phyloP scores from a whole-genome alignment of 208 protist genomes.

The Wallacemonas sp. region DNA sequence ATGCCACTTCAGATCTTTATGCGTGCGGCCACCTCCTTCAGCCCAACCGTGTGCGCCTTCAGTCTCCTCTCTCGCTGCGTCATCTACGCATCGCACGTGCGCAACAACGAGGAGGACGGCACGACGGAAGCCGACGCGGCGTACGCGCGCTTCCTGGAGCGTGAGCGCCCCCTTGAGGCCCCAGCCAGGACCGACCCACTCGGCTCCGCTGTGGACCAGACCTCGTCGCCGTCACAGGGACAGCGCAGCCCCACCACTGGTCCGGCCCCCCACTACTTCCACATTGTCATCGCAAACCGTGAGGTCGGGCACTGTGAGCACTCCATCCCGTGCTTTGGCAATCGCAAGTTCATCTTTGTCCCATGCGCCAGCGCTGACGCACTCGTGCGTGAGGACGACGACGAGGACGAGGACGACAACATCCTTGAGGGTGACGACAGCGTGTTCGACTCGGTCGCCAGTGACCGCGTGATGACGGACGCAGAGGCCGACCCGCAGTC shows the following conservation, averaged over 20 bases:
- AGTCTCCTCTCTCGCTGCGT: constrained; percentile 64
- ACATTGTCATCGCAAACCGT: constrained; percentile 61
- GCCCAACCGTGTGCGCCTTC: constrained; percentile 66
- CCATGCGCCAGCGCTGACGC: constrained; percentile 28
- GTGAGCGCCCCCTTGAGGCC: neutral
- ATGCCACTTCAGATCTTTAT: constrained; percentile 52
- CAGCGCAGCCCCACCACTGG: no score
- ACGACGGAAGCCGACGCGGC: neutral
- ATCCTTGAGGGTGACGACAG: neutral
- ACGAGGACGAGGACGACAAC: neutral
- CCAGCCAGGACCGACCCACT: no score
- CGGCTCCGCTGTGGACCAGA: no score
- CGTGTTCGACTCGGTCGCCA: neutral
- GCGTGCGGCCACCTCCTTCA: constrained; percentile 44
- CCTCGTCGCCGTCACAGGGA: no score
- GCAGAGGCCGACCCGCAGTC: no score
- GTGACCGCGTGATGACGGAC: neutral
- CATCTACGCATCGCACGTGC: constrained; percentile 38
- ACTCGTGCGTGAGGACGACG: constrained; percentile 20
- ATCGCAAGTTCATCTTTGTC: constrained; percentile 81
- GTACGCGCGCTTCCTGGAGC: constrained; percentile 1
- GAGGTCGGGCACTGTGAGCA: constrained; percentile 59
- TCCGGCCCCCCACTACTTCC: constrained; percentile 29
- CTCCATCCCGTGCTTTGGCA: constrained; percentile 70
- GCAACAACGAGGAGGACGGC: constrained; percentile 37